Evolutionary conservation across 768 basidiomycete species (phyloP), one percentile per base, ranked within the genome.

Genomic region (Tylopilus subfusipes): DNA sequence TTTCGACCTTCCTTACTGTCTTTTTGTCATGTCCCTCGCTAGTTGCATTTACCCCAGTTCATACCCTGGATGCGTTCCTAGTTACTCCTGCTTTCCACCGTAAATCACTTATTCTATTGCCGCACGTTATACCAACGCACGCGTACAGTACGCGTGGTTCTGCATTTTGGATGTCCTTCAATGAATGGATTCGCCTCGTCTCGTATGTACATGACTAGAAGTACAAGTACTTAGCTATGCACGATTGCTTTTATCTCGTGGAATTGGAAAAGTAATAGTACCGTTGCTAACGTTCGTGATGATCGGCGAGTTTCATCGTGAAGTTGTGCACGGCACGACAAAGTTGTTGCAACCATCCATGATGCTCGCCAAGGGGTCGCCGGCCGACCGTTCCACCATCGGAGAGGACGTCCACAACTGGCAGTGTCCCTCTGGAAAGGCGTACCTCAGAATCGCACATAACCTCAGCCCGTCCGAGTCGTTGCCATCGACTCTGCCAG

Each of bases 61-160:
- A 48, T 52, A 49, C 36, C 27, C 43, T 40, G 34, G 29, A 55
- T 19, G 44, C 40, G 42, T 24, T 54, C 48, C 30, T 25, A 21
- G 14, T 40, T 24, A 9, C 40, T 22, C 46, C 2, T 29, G 42
- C 30, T 34, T 24, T 51, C 45, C 64, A 64, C 45, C 42, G 16
- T 55, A 63, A 25, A 55, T 9, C 49, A 30, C 21, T 55, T 55
- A 64, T n/a, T 49, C 22, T 58, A 50, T 53, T 58, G 57, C 38
- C 22, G 49, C 61, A 63, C 44, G 52, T 54, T 53, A 60, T 53
- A 52, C 34, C 50, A 22, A 42, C 50, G 24, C 42, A 47, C 53
- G 53, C 21, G 40, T 30, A 33, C 14, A 18, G 21, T n/a, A 6
- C 13, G 39, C 30, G 50, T 44, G 52, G 29, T 18, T 48, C 30